A percentile compares a stretch with the other conserved stretches of the same genome.
These are phyloP conservation scores for Picochlorum sp. DNA, from an alignment of 139 green algal species.

Conservation along the genomic window DNA sequence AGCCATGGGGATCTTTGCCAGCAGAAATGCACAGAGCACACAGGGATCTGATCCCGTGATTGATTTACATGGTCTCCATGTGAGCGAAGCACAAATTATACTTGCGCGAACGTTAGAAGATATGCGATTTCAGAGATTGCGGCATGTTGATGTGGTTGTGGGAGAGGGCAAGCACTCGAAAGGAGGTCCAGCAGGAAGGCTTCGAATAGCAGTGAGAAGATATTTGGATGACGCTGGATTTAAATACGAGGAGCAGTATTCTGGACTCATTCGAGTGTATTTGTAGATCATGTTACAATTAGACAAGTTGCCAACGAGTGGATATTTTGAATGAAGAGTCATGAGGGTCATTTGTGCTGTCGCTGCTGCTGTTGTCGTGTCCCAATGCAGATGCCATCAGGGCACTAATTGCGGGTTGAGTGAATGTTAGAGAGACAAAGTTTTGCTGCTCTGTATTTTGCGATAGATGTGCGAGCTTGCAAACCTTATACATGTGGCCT, in stretches of 20 bases:
- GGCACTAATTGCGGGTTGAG: too few species aligned
- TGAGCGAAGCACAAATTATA: constrained; percentile 43
- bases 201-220: constrained; percentile 34
- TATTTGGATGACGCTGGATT: constrained; percentile 8
- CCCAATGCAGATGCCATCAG: too few species aligned
- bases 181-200: constrained; percentile 19
- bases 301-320: too few species aligned
- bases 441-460: too few species aligned
- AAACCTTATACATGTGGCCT: too few species aligned
- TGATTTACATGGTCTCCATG: constrained; percentile 72
- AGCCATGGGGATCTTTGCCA: constrained; percentile 34
- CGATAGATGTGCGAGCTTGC: too few species aligned
- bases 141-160: constrained; percentile 38
- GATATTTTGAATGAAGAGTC: too few species aligned
- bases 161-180: constrained; percentile 60
- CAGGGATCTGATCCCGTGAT: constrained; percentile 19
- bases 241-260: constrained; percentile 4
- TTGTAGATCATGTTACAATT: too few species aligned
- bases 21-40: constrained; percentile 34
- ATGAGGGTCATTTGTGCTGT: too few species aligned
- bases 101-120: constrained; percentile 31
- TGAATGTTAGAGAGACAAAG: too few species aligned
- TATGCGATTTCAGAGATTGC: constrained; percentile 2
- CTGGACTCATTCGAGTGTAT: neutral
- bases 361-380: too few species aligned